These are phyloP conservation scores for Blastobotrys terrestris DNA, from an alignment of 805 yeast species.

Conservation along the genomic window DNA sequence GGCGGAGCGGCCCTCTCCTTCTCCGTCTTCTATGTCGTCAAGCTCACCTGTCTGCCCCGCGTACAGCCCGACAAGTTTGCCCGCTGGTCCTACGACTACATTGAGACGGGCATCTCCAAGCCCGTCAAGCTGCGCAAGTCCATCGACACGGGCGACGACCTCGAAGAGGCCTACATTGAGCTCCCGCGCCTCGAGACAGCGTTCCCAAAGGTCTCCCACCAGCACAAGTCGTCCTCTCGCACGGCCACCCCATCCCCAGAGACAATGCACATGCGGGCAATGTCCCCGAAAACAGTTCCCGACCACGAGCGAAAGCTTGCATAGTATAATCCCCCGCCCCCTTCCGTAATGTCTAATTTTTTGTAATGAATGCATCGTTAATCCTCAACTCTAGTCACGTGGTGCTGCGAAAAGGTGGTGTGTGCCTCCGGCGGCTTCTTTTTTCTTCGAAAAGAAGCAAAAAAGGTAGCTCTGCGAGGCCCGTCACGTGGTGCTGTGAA, in stretches of 20 bases:
- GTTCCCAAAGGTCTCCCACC: background rate
- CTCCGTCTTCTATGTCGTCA: slow-evolving; percentile 61
- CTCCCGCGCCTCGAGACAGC: slow-evolving; percentile 11
- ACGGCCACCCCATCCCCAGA: background rate
- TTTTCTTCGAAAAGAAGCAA: too few species aligned
- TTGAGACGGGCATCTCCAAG: slow-evolving; percentile 27
- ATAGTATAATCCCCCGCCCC: slow-evolving; percentile 1
- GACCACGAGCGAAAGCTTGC: background rate
- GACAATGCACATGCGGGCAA: background rate
- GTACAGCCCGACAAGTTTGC: slow-evolving; percentile 33
- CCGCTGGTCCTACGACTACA: slow-evolving; percentile 38
- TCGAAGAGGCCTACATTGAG: slow-evolving; percentile 21
- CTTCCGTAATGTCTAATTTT: slow-evolving; percentile 8
- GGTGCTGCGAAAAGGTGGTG: too few species aligned
- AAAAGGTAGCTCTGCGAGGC: too few species aligned
- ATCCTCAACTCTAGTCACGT: too few species aligned
- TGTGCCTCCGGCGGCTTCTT: too few species aligned
- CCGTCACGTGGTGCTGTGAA: too few species aligned
- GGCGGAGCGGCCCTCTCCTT: slow-evolving; percentile 88
- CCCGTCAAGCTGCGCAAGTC: slow-evolving; percentile 23
- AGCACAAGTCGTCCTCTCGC: background rate
- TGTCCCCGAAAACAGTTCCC: background rate
- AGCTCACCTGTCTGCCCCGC: slow-evolving; percentile 57
- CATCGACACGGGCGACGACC: slow-evolving; percentile 16
- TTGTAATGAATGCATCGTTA: background rate